Evolutionary conservation across 208 protist genomes (phyloP).

Genomic region (Herpetomonas tarakana): DNA sequence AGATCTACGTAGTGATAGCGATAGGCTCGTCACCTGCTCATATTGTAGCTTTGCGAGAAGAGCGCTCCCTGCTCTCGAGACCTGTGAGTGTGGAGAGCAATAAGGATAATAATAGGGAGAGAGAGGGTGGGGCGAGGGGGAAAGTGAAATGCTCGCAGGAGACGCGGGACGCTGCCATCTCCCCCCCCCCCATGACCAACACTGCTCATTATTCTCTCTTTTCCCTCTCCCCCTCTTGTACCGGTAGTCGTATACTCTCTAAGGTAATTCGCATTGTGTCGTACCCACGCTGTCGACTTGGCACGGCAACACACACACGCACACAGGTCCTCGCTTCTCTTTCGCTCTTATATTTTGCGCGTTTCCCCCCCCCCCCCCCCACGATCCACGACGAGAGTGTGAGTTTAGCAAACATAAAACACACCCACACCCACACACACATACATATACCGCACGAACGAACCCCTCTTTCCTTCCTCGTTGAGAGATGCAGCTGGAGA

Average conservation of each 20-base stretch:
- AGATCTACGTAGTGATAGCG: slow-evolving; percentile 1
- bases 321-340: not conserved
- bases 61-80: slow-evolving; percentile 1
- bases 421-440: no score
- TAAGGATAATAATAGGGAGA: slow-evolving; percentile 3
- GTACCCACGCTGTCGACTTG: not conserved
- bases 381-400: no score
- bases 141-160: no score
- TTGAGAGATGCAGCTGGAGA: not conserved
- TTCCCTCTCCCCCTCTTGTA: not conserved
- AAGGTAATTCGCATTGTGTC: not conserved
- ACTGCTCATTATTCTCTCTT: not conserved
- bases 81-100: not conserved
- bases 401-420: no score
- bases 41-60: no score
- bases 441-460: no score
- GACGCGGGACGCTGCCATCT: no score
- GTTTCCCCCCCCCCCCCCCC: no score
- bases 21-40: no score
- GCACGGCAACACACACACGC: not conserved
- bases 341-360: not conserved
- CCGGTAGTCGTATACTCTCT: not conserved
- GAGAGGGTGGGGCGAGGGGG: no score
- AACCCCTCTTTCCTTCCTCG: not conserved
- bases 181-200: not conserved